Evolutionary conservation across 176 grass and related monocot genomes (phyloP).

Genomic region (Eleusine indica): DNA sequence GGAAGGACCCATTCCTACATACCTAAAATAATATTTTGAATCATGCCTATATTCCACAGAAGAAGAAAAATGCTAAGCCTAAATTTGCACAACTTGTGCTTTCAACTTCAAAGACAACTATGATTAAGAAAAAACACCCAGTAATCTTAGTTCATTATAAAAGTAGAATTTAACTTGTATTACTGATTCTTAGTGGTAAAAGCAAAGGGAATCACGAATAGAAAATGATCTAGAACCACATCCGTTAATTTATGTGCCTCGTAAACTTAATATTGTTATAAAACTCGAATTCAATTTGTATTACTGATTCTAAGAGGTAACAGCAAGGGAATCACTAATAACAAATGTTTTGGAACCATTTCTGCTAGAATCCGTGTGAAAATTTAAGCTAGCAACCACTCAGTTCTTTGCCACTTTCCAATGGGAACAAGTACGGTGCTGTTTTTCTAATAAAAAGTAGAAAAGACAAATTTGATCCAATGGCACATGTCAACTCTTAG

Average conservation of each 20-base stretch:
- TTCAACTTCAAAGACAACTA: conserved; percentile 11
- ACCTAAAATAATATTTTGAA: conserved; percentile 58
- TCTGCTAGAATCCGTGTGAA: not conserved
- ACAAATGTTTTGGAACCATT: not conserved
- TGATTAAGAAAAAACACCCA: not conserved
- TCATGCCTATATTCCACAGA: conserved; percentile 20
- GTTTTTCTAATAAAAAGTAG: not conserved
- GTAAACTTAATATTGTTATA: not conserved
- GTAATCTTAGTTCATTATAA: conserved; percentile 5
- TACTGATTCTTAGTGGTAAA: not conserved
- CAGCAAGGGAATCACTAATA: not conserved
- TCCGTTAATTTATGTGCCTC: not conserved
- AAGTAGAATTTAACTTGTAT: not conserved
- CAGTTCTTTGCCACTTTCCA: not conserved
- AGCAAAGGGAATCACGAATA: not conserved
- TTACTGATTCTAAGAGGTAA: conserved; percentile 19
- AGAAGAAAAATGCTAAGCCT: not conserved
- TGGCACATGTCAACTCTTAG: conserved; percentile 2
- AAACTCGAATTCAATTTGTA: not conserved
- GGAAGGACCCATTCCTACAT: conserved; percentile 90
- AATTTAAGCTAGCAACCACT: not conserved
- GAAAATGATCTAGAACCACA: not conserved
- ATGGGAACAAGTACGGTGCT: not conserved
- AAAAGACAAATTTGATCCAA: conserved; percentile 1
- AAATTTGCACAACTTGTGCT: conserved; percentile 4